A percentile compares a stretch with the other conserved stretches of the same genome.
These are phyloP conservation scores for Fusarium buxicola DNA, from an alignment of 2,329 filamentous ascomycete species.

Conservation along the genomic window DNA sequence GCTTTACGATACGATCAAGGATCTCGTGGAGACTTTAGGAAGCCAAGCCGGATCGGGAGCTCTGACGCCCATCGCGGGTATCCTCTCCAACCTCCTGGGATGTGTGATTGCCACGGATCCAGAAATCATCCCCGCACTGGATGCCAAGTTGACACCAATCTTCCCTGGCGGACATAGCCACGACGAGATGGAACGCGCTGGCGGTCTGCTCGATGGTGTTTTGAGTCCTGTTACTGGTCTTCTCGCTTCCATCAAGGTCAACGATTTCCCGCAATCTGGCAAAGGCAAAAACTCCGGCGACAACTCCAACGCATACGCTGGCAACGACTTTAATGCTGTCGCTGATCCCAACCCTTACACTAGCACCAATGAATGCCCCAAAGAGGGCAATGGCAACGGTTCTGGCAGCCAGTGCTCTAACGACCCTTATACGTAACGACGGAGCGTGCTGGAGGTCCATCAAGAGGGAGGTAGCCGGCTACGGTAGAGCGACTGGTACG, in stretches of 20 bases:
- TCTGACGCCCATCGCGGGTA: conserved; percentile 4
- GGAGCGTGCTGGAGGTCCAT: too few relatives aligned
- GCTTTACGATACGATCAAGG: not conserved
- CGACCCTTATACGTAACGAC: not conserved
- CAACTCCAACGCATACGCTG: too few relatives aligned
- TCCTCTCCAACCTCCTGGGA: conserved; percentile 6
- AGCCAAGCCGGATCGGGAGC: conserved; percentile 6
- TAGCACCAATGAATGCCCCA: not conserved
- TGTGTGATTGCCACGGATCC: not conserved
- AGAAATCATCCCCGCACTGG: not conserved
- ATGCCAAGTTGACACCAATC: not conserved
- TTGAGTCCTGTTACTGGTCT: conserved; percentile 6
- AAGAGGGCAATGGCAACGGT: not conserved
- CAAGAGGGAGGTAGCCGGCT: too few relatives aligned
- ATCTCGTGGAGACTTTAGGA: not conserved
- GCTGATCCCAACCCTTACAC: not conserved
- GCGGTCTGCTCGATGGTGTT: not conserved
- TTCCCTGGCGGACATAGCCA: not conserved
- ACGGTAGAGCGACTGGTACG: too few relatives aligned
- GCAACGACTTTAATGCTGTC: too few relatives aligned
- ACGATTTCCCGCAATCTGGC: not conserved
- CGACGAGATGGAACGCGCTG: not conserved
- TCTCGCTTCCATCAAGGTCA: not conserved
- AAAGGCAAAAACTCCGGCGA: not conserved
- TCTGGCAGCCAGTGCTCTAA: not conserved